Conservation (phyloP, 192 early-diverging fungal species). For the Rhizophagus sp. region DNA sequence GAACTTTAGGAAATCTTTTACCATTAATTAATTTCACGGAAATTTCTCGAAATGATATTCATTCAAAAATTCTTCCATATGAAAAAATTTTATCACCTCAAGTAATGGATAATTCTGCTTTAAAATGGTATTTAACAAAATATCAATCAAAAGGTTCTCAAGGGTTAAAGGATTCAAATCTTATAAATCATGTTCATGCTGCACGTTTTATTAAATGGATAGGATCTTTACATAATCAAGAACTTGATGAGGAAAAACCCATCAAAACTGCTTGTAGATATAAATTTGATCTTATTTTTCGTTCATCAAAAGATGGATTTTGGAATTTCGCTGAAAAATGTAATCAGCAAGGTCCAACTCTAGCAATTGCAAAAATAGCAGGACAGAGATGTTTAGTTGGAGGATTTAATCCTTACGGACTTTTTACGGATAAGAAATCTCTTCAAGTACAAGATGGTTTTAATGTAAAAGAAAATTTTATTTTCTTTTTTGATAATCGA, state of each 20-base stretch:
- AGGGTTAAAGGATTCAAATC: conserved; percentile 10
- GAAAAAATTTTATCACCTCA: conserved; percentile 22
- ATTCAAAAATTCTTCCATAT: conserved; percentile 12
- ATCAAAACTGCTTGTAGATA: not conserved
- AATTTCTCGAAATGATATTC: conserved; percentile 17
- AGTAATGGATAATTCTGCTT: conserved; percentile 12
- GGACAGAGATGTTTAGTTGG: conserved; percentile 14
- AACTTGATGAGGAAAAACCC: not conserved
- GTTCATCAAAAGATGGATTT: conserved; percentile 4
- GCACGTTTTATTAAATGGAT: conserved; percentile 18
- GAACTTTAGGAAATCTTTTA: not conserved
- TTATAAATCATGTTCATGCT: conserved; percentile 16
- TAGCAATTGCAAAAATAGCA: conserved; percentile 2
- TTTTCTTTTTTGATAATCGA: conserved; percentile 23
- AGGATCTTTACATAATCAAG: not conserved
- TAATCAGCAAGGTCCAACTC: conserved; percentile 11
- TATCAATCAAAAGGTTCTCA: not conserved
- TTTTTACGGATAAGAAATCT: not conserved
- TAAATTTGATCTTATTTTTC: conserved; percentile 11
- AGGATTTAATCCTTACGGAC: conserved; percentile 9
- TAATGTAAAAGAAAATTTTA: conserved; percentile 1
- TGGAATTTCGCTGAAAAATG: not conserved
- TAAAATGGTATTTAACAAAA: conserved; percentile 22
- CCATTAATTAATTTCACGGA: conserved; percentile 9
- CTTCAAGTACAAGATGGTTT: not conserved